Conservation (phyloP, 345 rosid genomes). For the Cardiospermum halicacabum region DNA sequence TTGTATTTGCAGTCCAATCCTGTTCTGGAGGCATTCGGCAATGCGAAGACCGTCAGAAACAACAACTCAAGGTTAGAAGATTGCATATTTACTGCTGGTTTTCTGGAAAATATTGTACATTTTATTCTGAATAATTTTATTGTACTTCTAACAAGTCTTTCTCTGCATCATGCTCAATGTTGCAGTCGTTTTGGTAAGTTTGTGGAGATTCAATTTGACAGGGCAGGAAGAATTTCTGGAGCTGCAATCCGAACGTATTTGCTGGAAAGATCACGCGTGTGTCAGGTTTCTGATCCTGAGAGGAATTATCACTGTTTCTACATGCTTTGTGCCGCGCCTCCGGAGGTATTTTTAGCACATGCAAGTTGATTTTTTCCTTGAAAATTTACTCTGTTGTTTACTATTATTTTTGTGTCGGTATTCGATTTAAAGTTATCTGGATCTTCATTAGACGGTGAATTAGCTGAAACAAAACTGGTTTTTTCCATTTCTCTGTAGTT, state of each 20-base stretch:
- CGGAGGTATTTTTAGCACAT: conserved; percentile 48
- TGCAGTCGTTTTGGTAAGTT: conserved; percentile 98
- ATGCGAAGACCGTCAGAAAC: conserved; percentile 96
- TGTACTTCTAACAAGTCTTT: conserved; percentile 11
- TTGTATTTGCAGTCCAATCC: conserved; percentile 83
- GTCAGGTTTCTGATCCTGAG: conserved; percentile 98
- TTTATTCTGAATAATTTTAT: conserved; percentile 2
- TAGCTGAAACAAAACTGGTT: not conserved
- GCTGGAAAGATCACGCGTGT: conserved; percentile 98
- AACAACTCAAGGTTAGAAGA: conserved; percentile 83
- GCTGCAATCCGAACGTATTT: conserved; percentile 98
- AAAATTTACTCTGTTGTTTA: not conserved
- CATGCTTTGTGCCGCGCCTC: conserved; percentile 98
- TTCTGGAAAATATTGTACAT: conserved; percentile 2
- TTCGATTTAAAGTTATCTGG: not conserved
- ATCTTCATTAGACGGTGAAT: not conserved
- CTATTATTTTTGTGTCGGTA: not conserved
- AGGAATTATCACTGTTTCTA: conserved; percentile 99
- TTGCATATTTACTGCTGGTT: conserved; percentile 8
- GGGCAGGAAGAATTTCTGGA: conserved; percentile 83
- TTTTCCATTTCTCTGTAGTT: not conserved
- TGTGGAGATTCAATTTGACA: conserved; percentile 98
- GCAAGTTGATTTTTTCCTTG: not conserved
- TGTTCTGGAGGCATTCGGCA: conserved; percentile 98
- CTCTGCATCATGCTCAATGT: conserved; percentile 20